phyloP scores from a whole-genome alignment of 176 grass and related monocot species.

The Oryza punctata region DNA sequence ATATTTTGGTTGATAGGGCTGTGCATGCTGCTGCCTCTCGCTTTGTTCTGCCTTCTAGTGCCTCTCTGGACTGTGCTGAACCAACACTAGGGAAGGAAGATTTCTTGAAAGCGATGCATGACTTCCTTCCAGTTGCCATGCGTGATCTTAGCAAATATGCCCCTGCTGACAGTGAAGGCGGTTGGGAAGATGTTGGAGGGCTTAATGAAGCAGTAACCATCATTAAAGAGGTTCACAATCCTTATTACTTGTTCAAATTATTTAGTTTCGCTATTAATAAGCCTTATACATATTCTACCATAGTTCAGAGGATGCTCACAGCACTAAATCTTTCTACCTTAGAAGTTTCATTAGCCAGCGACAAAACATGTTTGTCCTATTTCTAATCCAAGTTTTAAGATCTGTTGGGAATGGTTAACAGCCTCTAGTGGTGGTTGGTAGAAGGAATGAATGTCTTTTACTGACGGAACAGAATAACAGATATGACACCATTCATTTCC shows the following conservation, averaged over 20 bases:
- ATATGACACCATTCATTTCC: not conserved
- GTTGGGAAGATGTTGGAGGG: conserved; percentile 93
- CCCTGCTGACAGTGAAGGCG: conserved; percentile 68
- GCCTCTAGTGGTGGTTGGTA: not conserved
- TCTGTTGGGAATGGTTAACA: not conserved
- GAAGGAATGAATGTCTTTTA: conserved; percentile 1
- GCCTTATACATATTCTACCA: not conserved
- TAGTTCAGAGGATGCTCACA: not conserved
- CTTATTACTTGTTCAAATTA: conserved; percentile 26
- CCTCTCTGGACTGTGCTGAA: conserved; percentile 31
- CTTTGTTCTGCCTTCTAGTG: conserved; percentile 55
- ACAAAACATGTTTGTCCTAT: not conserved
- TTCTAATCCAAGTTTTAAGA: conserved; percentile 14
- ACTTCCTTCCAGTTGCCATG: conserved; percentile 93
- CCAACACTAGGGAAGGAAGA: conserved; percentile 69
- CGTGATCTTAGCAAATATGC: conserved; percentile 86
- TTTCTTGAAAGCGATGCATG: conserved; percentile 83
- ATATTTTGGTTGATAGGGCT: conserved; percentile 94
- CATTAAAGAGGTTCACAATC: conserved; percentile 81
- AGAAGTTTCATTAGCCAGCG: not conserved
- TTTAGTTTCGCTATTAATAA: conserved; percentile 10
- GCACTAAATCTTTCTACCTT: conserved; percentile 14
- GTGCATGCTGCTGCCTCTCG: conserved; percentile 74
- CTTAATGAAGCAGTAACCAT: conserved; percentile 72
- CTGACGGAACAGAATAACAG: not conserved